A percentile compares a stretch with the other conserved stretches of the same genome.
Conservation (phyloP, 1,139 yeast species). For the Saccharomyces pastorianus region DNA sequence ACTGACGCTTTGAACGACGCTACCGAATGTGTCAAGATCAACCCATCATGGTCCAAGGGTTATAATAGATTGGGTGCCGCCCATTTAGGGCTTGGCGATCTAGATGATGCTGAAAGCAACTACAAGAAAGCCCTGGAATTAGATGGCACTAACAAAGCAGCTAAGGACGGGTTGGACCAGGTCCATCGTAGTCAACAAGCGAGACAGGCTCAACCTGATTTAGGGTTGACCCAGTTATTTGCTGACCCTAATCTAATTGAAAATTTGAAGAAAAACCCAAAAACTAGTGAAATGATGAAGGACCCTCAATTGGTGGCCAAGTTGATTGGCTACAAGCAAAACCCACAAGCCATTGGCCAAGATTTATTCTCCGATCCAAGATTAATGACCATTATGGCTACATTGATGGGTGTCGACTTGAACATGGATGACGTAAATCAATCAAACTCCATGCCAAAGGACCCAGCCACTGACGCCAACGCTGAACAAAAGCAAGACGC, state of each 20-base stretch:
- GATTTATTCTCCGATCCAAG: conserved; percentile 72
- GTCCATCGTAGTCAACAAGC: conserved; percentile 39
- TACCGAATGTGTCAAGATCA: conserved; percentile 67
- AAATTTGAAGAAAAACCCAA: conserved; percentile 75
- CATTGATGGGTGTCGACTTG: conserved; percentile 75
- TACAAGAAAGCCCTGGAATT: conserved; percentile 77
- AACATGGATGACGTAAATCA: conserved; percentile 35
- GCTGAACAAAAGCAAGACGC: conserved; percentile 9
- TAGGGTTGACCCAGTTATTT: conserved; percentile 73
- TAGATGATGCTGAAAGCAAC: conserved; percentile 58
- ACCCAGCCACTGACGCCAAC: conserved; percentile 29
- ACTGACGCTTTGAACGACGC: conserved; percentile 76
- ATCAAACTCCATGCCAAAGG: conserved; percentile 27
- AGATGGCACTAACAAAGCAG: conserved; percentile 79
- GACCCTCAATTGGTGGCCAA: conserved; percentile 80
- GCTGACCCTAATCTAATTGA: conserved; percentile 71
- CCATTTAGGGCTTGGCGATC: conserved; percentile 71
- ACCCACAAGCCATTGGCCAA: conserved; percentile 64
- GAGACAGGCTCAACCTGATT: conserved; percentile 45
- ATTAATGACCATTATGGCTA: conserved; percentile 80
- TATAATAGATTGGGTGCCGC: conserved; percentile 93
- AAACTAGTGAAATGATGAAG: conserved; percentile 76
- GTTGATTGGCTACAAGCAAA: conserved; percentile 53
- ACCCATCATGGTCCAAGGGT: conserved; percentile 89
- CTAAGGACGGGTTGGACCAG: conserved; percentile 68